These are phyloP conservation scores for Aureobasidium vineae DNA, from an alignment of 2,329 filamentous ascomycete genomes.

Conservation along the genomic window DNA sequence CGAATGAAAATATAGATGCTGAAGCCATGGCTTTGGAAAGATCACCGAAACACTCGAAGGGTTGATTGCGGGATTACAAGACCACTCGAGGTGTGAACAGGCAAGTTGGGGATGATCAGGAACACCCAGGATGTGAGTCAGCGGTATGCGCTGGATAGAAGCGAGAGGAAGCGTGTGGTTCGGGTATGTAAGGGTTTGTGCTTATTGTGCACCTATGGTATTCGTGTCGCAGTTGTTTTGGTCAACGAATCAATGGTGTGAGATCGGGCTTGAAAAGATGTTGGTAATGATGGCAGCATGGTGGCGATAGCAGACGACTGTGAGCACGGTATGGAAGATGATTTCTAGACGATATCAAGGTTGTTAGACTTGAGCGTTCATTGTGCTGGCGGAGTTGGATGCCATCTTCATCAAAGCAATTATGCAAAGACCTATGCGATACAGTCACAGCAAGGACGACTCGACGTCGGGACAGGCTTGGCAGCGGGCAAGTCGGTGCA, in stretches of 20 bases:
- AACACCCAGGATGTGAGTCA: not conserved
- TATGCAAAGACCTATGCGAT: conserved; percentile 19
- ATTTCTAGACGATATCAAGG: conserved; percentile 8
- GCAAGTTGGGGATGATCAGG: not conserved
- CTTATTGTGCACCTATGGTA: not conserved
- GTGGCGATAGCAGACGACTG: conserved; percentile 38
- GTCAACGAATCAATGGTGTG: conserved; percentile 50
- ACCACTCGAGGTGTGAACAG: not conserved
- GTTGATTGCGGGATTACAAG: not conserved
- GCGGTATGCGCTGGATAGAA: not conserved
- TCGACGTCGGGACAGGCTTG: conserved; percentile 14
- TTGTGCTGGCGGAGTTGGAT: conserved; percentile 7
- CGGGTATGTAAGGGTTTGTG: not conserved
- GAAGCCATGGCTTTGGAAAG: conserved; percentile 38
- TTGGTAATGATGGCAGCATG: conserved; percentile 52
- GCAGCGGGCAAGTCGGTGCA: not conserved
- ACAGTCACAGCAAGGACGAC: conserved; percentile 21
- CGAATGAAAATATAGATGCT: conserved; percentile 94
- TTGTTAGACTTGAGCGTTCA: conserved; percentile 18
- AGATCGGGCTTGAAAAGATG: conserved; percentile 50
- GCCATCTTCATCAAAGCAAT: conserved; percentile 8
- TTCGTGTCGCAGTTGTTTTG: not conserved
- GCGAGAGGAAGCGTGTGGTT: not conserved
- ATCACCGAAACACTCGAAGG: no score
- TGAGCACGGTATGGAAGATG: not conserved